Percentiles rank a stretch among this genome's conserved stretches.
These are phyloP conservation scores for Porpolomopsis calyptriformis DNA, from an alignment of 768 basidiomycete genomes.

Conservation along the genomic window DNA sequence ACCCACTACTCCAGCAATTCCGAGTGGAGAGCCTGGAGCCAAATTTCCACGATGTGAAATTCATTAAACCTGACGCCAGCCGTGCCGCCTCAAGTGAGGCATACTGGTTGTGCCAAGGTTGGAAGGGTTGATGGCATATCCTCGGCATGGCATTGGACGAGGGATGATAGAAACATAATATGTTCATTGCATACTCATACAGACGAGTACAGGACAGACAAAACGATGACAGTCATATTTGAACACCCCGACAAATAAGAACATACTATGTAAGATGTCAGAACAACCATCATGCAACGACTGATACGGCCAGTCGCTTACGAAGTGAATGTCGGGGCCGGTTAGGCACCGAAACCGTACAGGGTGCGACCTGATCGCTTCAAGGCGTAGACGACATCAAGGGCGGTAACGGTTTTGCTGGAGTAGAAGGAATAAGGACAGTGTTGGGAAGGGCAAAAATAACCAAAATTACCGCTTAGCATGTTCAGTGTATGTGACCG, in stretches of 20 bases:
- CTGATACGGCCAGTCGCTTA: neutral
- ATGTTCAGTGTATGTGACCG: constrained; percentile 71
- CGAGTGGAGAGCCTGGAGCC: constrained; percentile 44
- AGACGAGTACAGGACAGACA: neutral
- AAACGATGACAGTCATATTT: neutral
- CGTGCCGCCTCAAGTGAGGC: constrained; percentile 70
- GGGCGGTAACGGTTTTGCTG: constrained; percentile 53
- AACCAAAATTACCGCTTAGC: constrained; percentile 48
- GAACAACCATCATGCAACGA: neutral
- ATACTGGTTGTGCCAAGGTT: constrained; percentile 81
- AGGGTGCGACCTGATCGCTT: constrained; percentile 47
- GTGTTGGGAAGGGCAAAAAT: neutral
- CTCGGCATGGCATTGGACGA: too few species aligned
- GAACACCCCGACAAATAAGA: neutral
- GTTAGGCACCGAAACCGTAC: constrained; percentile 50
- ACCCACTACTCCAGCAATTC: constrained; percentile 64
- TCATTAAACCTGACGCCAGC: constrained; percentile 75
- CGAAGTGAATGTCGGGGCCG: neutral
- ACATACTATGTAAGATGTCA: neutral
- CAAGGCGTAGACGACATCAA: constrained; percentile 48
- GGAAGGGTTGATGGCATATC: too few species aligned
- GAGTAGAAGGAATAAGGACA: neutral
- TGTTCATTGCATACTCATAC: neutral
- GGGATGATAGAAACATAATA: too few species aligned
- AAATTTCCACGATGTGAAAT: constrained; percentile 55